Evolutionary conservation across 2,329 filamentous ascomycete genomes (phyloP), one percentile per base, ranked within the genome.

Genomic region (Saccharata proteae): DNA sequence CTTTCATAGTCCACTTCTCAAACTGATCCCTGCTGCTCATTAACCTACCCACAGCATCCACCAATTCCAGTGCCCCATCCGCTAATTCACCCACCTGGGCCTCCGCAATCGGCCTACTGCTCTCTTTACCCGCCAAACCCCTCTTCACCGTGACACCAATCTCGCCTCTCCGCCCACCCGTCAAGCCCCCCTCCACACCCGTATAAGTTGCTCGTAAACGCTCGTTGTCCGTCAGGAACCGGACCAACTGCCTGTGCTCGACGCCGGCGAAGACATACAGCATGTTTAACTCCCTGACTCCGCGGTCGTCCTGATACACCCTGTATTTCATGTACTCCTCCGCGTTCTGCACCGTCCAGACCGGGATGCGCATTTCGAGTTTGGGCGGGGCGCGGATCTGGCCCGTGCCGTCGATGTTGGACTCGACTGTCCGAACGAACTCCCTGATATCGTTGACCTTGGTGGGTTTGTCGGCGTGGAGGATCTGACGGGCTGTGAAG

Each of bases 221-320:
- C 4, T 41, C 24, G 8, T 26, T 24, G 7, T 22, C 17, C 13
- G 47, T 32, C 4, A 29, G 26, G 1, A 44, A 44, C 4, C 17
- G 30, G 14, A 48, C 38, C 13, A 35, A 39, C 29, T 56, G 48
- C 3, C 43, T 38, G 26, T 52, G 47, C 21, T 44, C 42, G 3
- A 54, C 40, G 12, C 46, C 46, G 1, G 44, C 43, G 33, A 52
- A 52, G 24, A 50, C 32, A 19, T 49, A 56, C 7, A 38, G 44
- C 15, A 49, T 36, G 4, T 30, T 30, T 6, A 26, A 25, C 10
- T 38, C 35, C 6, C 30, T n/a, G n/a, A n/a, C 29, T 23, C 42
- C 29, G 1, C 28, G 27, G 11, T 40, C n/a, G 4, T 32, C 23
- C 11, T 18, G 9, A n/a, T n/a, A 9, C 4, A 16, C 10, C 28